Conservation (phyloP, 2,329 filamentous ascomycete genomes). For the Beauveria sp. region DNA sequence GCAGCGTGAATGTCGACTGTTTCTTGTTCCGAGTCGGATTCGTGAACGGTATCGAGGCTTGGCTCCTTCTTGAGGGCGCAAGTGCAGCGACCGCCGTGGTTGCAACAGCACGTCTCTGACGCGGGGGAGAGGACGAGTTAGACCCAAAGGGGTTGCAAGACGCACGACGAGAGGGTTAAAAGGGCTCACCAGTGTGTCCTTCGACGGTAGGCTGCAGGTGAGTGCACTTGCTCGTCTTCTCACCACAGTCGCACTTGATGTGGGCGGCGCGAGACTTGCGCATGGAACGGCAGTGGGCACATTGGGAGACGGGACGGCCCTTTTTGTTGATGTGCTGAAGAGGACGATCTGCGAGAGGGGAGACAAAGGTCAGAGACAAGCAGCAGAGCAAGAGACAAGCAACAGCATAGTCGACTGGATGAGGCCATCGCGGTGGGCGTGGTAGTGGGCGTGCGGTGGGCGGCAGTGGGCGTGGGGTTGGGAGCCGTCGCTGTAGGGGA, state of each 20-base stretch:
- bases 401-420: background rate
- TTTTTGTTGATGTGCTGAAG: conserved; percentile 96
- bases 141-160: background rate
- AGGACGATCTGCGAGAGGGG: conserved; percentile 60
- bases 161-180: background rate
- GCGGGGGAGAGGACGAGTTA: conserved; percentile 12
- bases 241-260: conserved; percentile 93
- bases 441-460: background rate
- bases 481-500: background rate
- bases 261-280: conserved; percentile 94
- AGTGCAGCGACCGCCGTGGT: conserved; percentile 59
- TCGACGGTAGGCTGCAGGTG: conserved; percentile 51
- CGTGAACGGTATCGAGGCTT: conserved; percentile 53
- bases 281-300: conserved; percentile 89
- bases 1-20: conserved; percentile 20
- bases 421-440: background rate
- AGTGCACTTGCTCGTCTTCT: conserved; percentile 70
- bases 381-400: background rate
- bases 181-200: conserved; percentile 49
- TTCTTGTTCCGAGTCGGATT: conserved; percentile 52
- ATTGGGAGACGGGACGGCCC: conserved; percentile 95
- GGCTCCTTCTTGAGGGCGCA: conserved; percentile 58
- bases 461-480: conserved; percentile 2
- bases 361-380: background rate
- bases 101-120: conserved; percentile 61